A percentile compares a stretch with the other conserved stretches of the same genome.
These are phyloP conservation scores for Rehmannia glutinosa DNA, from an alignment of 257 asterid species.

Conservation along the genomic window DNA sequence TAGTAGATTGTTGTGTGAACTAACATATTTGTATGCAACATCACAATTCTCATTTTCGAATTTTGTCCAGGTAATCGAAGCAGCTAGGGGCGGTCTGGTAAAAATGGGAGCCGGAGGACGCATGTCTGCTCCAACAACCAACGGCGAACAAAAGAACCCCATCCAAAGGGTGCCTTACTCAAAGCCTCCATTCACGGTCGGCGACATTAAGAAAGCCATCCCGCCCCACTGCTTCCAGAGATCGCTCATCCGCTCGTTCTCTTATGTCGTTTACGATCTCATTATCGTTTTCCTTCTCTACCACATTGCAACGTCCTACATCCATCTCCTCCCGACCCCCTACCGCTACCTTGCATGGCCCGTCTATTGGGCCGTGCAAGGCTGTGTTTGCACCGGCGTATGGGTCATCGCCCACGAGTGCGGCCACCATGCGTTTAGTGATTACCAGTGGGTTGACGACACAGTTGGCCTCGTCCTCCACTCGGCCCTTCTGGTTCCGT, in stretches of 20 bases:
- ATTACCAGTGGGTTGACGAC: slow-evolving; percentile 65
- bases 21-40: too few species aligned
- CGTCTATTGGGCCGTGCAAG: slow-evolving; percentile 45
- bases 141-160: slow-evolving; percentile 21
- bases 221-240: slow-evolving; percentile 74
- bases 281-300: slow-evolving; percentile 33
- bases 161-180: slow-evolving; percentile 41
- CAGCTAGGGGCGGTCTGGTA: slow-evolving; percentile 11
- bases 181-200: slow-evolving; percentile 60
- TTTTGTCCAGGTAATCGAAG: background rate
- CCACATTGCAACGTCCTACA: slow-evolving; percentile 44
- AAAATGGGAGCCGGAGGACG: slow-evolving; percentile 74
- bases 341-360: slow-evolving; percentile 48
- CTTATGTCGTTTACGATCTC: slow-evolving; percentile 53
- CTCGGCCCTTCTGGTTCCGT: slow-evolving; percentile 63
- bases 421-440: slow-evolving; percentile 77
- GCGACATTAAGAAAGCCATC: slow-evolving; percentile 65
- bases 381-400: slow-evolving; percentile 60
- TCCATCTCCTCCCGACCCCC: slow-evolving; percentile 43
- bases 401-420: slow-evolving; percentile 78
- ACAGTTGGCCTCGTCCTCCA: slow-evolving; percentile 67
- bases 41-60: background rate
- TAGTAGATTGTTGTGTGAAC: too few species aligned
- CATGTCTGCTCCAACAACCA: slow-evolving; percentile 28
- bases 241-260: slow-evolving; percentile 49